Evolutionary conservation across 768 basidiomycete genomes (phyloP), one percentile per base, ranked within the genome.

Genomic region (Tylopilus rubrobrunneus): DNA sequence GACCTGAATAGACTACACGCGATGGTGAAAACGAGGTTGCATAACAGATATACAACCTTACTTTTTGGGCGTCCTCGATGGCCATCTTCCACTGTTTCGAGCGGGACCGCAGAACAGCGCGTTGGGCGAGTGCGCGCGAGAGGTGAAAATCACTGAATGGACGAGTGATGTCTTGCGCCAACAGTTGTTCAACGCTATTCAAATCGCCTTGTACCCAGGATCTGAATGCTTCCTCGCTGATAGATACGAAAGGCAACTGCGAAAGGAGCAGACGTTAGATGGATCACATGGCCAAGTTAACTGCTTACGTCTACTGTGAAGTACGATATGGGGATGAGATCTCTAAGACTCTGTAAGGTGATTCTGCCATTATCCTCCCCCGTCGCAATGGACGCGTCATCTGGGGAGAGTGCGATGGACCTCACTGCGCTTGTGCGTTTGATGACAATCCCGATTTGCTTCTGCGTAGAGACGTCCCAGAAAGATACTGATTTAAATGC

Each of bases 381-480:
- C 5, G 23, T 48, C 0, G 48, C 57, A 10, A 58, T 41, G 23
- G 15, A 41, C n/a, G 51, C 46, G 15, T 56, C 23, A 14, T 51
- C 7, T 0, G 50, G 21, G 5, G 50, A 58, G 21, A 57, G 50
- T 3, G 49, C 42, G 2, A 48, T 29, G 2, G 37, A 51, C 40
- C 34, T 28, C 34, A 49, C 15, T 0, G 1, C 0, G 17, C 28
- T 23, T 12, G 21, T 5, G 4, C 27, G 7, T 0, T 44, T 21
- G 28, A 47, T 21, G 7, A 6, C 45, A 11, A 14, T 2, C 2
- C 56, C 56, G 2, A 56, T 48, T 34, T 44, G 46, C 28, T 34
- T 3, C 23, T 34, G 21, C 1, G 45, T 48, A 17, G 11, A 12
- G 23, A 28, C 27, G 15, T 56, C 50, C 50, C 55, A 56, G 36